A percentile compares a stretch with the other conserved stretches of the same genome.
phyloP scores from a whole-genome alignment of 148 eudicot genomes.

The Chenopodium formosanum region DNA sequence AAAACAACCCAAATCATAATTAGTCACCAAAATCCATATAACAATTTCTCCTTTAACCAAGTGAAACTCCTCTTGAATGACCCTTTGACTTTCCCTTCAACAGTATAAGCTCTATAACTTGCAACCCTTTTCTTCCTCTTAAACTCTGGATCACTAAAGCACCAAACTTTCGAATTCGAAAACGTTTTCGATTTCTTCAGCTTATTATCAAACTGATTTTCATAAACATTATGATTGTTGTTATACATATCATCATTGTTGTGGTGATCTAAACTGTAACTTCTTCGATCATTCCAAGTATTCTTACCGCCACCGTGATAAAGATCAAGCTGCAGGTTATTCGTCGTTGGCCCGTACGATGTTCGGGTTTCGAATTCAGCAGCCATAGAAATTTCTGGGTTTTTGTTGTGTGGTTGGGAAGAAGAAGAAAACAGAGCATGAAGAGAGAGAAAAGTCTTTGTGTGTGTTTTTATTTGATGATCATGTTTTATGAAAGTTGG shows the following conservation, averaged over 20 bases:
- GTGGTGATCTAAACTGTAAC: conserved; percentile 34
- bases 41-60: conserved; percentile 56
- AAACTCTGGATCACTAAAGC: conserved; percentile 65
- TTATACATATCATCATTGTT: neutral
- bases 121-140: conserved; percentile 88
- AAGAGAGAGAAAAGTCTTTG: neutral
- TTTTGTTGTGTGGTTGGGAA: neutral
- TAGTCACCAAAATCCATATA: conserved; percentile 48
- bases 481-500: neutral
- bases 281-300: conserved; percentile 35
- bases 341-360: conserved; percentile 18
- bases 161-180: conserved; percentile 47
- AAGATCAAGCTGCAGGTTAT: conserved; percentile 41
- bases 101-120: conserved; percentile 59
- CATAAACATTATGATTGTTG: neutral
- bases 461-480: neutral
- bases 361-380: conserved; percentile 32
- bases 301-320: conserved; percentile 34
- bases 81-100: conserved; percentile 83
- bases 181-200: conserved; percentile 46
- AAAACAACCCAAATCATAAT: neutral
- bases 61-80: conserved; percentile 65
- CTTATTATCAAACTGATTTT: conserved; percentile 31
- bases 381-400: conserved; percentile 36
- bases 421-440: neutral